Evolutionary conservation across 2,329 filamentous ascomycete genomes (phyloP).

Genomic region (Alternaria angustiovoidea): DNA sequence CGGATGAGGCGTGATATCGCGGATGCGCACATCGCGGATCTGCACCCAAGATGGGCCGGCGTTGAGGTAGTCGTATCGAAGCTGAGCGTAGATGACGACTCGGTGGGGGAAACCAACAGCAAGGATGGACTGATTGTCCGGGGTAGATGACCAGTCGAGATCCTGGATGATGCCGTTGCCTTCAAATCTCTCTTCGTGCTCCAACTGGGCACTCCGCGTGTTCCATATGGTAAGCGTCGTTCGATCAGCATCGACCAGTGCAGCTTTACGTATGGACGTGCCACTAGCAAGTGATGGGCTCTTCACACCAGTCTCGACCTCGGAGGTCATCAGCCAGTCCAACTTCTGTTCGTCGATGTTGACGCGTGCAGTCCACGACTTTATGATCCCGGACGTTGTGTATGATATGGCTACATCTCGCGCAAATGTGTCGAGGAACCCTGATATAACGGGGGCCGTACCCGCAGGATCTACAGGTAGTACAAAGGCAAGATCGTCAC

Average conservation of each 20-base stretch:
- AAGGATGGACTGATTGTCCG: conserved; percentile 85
- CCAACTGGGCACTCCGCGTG: conserved; percentile 78
- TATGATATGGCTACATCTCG: conserved; percentile 88
- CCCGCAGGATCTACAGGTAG: conserved; percentile 89
- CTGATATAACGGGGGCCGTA: conserved; percentile 72
- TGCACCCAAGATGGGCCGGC: conserved; percentile 88
- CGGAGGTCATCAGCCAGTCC: conserved; percentile 84
- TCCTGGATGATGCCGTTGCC: conserved; percentile 79
- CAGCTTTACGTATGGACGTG: conserved; percentile 85
- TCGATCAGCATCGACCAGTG: conserved; percentile 76
- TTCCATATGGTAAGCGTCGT: conserved; percentile 92
- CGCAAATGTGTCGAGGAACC: conserved; percentile 85
- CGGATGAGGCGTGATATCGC: conserved; percentile 83
- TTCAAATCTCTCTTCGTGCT: conserved; percentile 79
- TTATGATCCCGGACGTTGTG: conserved; percentile 74
- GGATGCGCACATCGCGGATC: conserved; percentile 81
- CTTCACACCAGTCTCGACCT: conserved; percentile 77
- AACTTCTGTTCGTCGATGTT: conserved; percentile 67
- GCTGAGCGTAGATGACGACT: conserved; percentile 81
- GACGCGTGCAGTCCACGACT: conserved; percentile 85
- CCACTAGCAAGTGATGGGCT: conserved; percentile 82
- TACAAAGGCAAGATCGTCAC: conserved; percentile 65
- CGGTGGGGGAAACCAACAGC: conserved; percentile 92
- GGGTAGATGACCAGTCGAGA: conserved; percentile 92
- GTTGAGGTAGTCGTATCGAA: conserved; percentile 91